Conservation (phyloP, 345 rosid species). For the Trapa bicornis region DNA sequence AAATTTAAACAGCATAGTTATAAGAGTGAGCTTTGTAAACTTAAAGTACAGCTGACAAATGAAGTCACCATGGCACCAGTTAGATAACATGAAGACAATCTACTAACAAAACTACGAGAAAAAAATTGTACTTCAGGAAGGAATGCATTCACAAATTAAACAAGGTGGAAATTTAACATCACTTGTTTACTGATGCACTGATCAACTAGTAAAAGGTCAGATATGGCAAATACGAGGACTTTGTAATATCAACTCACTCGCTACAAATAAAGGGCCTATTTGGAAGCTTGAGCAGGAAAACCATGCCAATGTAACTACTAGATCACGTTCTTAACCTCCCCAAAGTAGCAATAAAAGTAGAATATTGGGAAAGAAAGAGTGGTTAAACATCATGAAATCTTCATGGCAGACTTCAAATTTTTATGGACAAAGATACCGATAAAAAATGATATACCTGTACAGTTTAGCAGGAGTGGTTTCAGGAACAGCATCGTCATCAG, state of each 20-base stretch:
- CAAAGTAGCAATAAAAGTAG: no score
- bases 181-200: neutral
- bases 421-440: no score
- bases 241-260: neutral
- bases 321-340: neutral
- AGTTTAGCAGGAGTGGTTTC: constrained; percentile 69
- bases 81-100: neutral
- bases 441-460: constrained; percentile 34
- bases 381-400: neutral
- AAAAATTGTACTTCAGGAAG: neutral
- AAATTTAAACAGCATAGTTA: no score
- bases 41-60: neutral
- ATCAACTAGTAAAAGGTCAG: neutral
- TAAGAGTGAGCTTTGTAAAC: neutral
- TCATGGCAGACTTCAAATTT: neutral
- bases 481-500: constrained; percentile 65
- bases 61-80: neutral
- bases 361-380: no score
- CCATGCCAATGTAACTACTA: neutral
- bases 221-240: neutral
- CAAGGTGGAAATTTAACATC: neutral
- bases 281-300: neutral
- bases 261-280: neutral
- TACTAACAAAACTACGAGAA: neutral
- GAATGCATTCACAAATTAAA: neutral